Conservation (phyloP, 768 basidiomycete genomes). For the Tubosaeta sp. region DNA sequence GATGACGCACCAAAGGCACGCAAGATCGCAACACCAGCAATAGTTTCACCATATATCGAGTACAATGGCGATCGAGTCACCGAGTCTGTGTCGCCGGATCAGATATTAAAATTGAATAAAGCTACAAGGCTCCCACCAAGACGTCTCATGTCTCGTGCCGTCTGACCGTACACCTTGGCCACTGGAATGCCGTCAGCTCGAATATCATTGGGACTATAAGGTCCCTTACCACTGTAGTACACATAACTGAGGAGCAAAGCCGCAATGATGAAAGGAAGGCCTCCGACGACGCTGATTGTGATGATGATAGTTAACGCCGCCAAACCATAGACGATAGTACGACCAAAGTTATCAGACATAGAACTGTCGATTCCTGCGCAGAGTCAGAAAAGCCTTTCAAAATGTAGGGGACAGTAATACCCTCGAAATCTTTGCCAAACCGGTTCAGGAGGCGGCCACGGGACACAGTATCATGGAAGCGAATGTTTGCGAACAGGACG, state of each 20-base stretch:
- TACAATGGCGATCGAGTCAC: slow-evolving; percentile 47
- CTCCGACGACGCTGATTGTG: slow-evolving; percentile 76
- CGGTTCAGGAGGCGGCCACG: slow-evolving; percentile 80
- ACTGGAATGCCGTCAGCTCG: slow-evolving; percentile 22
- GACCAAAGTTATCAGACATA: slow-evolving; percentile 81
- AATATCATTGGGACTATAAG: neutral
- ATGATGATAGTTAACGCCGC: slow-evolving; percentile 66
- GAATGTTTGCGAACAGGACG: slow-evolving; percentile 81
- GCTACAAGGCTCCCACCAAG: slow-evolving; percentile 43
- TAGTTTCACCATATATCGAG: slow-evolving; percentile 46
- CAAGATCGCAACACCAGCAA: slow-evolving; percentile 50
- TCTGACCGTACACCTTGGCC: slow-evolving; percentile 67
- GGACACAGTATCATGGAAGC: slow-evolving; percentile 91
- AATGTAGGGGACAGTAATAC: slow-evolving; percentile 13
- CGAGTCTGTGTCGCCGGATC: slow-evolving; percentile 32
- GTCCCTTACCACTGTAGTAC: slow-evolving; percentile 64
- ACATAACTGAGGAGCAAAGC: slow-evolving; percentile 51
- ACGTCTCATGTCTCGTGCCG: slow-evolving; percentile 81
- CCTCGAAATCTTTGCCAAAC: slow-evolving; percentile 90
- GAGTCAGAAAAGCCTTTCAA: slow-evolving; percentile 7
- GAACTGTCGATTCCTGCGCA: slow-evolving; percentile 70
- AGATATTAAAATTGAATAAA: neutral
- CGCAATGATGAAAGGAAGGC: slow-evolving; percentile 65
- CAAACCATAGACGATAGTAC: slow-evolving; percentile 68
- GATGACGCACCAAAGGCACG: slow-evolving; percentile 88